Base-by-base conservation (phyloP, 768 basidiomycete species). In the Omphalotus guepiniiformis region DNA sequence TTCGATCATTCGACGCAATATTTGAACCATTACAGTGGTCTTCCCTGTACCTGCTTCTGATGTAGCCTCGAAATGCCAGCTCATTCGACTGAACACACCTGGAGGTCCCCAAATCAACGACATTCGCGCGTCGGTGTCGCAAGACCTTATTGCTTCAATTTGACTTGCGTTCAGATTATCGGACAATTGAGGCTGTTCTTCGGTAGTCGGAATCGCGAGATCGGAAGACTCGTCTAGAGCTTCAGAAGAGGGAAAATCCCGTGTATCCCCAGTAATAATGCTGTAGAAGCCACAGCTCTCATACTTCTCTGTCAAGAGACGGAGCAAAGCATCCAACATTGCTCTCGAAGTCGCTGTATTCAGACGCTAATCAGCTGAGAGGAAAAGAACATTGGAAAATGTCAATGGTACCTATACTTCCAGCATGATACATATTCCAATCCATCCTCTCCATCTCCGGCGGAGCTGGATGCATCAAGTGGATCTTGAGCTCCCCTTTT, bases 51-150 rank as follows among this genome's bases (percentile, higher is more conserved):
- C 83, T 84, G 41, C 4, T n/a, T 9, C 22, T 13, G 37, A 28
- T 39, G 44, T 21, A 2, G 2, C 30, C 9, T 4, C 18, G n/a
- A 21, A 32, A 38, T 3, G 4, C 16, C 6, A 39, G 57, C 44
- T 44, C 18, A 8, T 11, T 32, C 8, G 22, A 13, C 16, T 43
- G 1, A 23, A 34, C 35, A 45, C 29, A 79, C 83, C 81, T 51
- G 83, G 83, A 7, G 83, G 82, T 3, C 83, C 82, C 83, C 83
- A 85, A 6, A 85, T 83, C 32, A 85, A 56, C 25, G 79, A 75
- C 23, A 83, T 56, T 8, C 62, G 69, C 0, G 67, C 64, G 27
- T 63, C 54, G 16, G 26, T 25, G 30, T 34, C 37, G 50, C 70
- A 74, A 0, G 78, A 73, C 15, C 56, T 53, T 21, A 83, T 70